Evolutionary conservation across 2,329 filamentous ascomycete species (phyloP).

Genomic region (Alternaria conjuncta): DNA sequence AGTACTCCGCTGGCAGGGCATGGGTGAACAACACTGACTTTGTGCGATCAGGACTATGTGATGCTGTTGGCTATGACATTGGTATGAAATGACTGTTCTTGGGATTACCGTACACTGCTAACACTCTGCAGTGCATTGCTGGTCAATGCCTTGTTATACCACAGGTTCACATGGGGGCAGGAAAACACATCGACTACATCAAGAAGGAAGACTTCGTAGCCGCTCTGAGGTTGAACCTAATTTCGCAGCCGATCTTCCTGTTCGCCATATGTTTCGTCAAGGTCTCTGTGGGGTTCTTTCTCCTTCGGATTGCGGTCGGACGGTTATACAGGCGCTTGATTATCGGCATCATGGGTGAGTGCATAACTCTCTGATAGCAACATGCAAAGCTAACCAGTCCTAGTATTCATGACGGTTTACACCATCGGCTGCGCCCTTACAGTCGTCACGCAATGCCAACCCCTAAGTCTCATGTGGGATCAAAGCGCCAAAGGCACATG

Average conservation of each 20-base stretch:
- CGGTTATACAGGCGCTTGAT: conserved; percentile 52
- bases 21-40: conserved; percentile 11
- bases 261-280: conserved; percentile 57
- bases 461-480: conserved; percentile 58
- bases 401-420: conserved; percentile 55
- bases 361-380: background rate
- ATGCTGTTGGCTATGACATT: conserved; percentile 52
- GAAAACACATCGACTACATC: conserved; percentile 55
- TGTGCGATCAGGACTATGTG: conserved; percentile 46
- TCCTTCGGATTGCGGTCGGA: conserved; percentile 54
- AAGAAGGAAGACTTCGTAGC: conserved; percentile 36
- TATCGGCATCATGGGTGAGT: conserved; percentile 53
- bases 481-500: conserved; percentile 48
- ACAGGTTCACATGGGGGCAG: conserved; percentile 54
- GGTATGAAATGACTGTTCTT: conserved; percentile 16
- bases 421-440: conserved; percentile 56
- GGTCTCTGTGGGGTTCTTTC: conserved; percentile 57
- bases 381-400: background rate
- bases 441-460: conserved; percentile 57
- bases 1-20: conserved; percentile 5
- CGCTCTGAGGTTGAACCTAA: conserved; percentile 57
- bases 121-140: conserved; percentile 40
- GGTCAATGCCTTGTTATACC: conserved; percentile 52
- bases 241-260: conserved; percentile 56
- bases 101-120: background rate